Evolutionary conservation across 2,329 filamentous ascomycete genomes (phyloP).

Genomic region (Blastomyces parvus): DNA sequence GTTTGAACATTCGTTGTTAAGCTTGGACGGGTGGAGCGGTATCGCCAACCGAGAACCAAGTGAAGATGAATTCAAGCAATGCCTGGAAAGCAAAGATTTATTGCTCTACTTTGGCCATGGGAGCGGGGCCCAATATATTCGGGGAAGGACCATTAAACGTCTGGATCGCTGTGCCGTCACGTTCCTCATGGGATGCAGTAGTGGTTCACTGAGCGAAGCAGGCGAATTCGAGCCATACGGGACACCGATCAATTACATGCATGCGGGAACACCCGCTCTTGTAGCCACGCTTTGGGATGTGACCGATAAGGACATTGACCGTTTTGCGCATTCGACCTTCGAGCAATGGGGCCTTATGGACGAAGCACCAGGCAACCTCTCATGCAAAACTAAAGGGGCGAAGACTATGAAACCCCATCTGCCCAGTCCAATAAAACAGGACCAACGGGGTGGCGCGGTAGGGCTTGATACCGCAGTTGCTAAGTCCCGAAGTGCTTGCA

Average conservation of each 20-base stretch:
- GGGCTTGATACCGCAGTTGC: constrained; percentile 75
- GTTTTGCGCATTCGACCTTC: constrained; percentile 69
- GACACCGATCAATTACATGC: constrained; percentile 83
- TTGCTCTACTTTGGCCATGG: constrained; percentile 95
- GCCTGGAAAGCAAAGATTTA: constrained; percentile 58
- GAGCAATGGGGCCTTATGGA: constrained; percentile 74
- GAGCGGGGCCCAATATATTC: constrained; percentile 87
- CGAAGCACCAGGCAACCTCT: constrained; percentile 14
- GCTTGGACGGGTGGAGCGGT: constrained; percentile 51
- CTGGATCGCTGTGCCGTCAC: constrained; percentile 70
- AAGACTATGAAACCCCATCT: constrained; percentile 11
- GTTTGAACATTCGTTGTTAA: constrained; percentile 58
- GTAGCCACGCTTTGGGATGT: constrained; percentile 96
- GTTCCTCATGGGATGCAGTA: constrained; percentile 91
- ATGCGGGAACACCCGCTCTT: constrained; percentile 75
- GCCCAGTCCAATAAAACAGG: neutral
- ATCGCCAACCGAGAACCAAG: constrained; percentile 60
- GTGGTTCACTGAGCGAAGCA: constrained; percentile 66
- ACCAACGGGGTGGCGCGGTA: constrained; percentile 24
- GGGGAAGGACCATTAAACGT: constrained; percentile 68
- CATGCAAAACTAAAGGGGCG: constrained; percentile 22
- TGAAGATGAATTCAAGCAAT: constrained; percentile 65
- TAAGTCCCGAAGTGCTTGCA: constrained; percentile 65
- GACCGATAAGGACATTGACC: constrained; percentile 93
- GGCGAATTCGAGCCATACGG: constrained; percentile 89